Evolutionary conservation across 768 basidiomycete genomes (phyloP).

Genomic region (Lactifluus volemus): DNA sequence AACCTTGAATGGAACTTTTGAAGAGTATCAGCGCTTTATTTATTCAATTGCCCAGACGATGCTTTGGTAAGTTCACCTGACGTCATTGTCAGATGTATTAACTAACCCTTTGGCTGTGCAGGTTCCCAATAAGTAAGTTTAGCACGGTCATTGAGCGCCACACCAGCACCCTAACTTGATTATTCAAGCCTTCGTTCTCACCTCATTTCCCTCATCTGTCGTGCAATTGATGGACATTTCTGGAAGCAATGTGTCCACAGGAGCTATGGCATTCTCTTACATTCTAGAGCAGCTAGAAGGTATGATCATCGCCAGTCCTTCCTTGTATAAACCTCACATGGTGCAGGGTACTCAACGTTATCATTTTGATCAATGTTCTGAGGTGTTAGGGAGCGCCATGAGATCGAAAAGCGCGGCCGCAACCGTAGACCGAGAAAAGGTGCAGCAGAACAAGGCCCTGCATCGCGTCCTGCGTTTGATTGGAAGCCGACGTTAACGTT

Average conservation of each 20-base stretch:
- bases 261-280: constrained; percentile 40
- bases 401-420: constrained; percentile 18
- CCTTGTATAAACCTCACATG: neutral
- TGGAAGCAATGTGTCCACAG: constrained; percentile 40
- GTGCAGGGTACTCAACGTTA: constrained; percentile 54
- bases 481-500: neutral
- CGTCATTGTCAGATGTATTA: neutral
- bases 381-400: constrained; percentile 50
- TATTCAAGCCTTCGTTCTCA: constrained; percentile 49
- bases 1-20: constrained; percentile 19
- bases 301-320: constrained; percentile 32
- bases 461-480: neutral
- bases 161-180: constrained; percentile 1
- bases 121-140: constrained; percentile 52
- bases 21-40: constrained; percentile 54
- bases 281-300: constrained; percentile 16
- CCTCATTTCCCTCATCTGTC: constrained; percentile 53
- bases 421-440: neutral
- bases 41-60: constrained; percentile 54
- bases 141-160: neutral
- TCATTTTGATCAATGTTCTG: constrained; percentile 62
- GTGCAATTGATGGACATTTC: constrained; percentile 40
- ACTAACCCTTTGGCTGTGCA: constrained; percentile 22
- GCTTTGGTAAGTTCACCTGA: constrained; percentile 47
- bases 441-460: neutral